Percentiles rank a stretch among this genome's conserved stretches.
phyloP scores from a whole-genome alignment of 1,139 yeast species.

The Taphrina confusa region DNA sequence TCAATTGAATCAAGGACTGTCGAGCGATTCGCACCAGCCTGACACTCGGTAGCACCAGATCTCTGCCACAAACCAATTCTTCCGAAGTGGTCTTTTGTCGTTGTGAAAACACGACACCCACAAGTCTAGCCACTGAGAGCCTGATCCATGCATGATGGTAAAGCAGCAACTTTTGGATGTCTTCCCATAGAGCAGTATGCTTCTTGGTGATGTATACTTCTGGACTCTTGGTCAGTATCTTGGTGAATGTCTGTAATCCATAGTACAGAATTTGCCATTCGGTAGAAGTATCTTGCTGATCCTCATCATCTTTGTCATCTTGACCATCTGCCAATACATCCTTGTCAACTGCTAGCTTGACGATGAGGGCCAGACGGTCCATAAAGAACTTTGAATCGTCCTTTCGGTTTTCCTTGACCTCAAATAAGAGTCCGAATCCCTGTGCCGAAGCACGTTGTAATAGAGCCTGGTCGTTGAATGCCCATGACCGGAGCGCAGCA shows the following conservation, averaged over 20 bases:
- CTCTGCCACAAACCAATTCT: slow-evolving; percentile 37
- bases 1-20: slow-evolving; percentile 71
- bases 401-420: slow-evolving; percentile 41
- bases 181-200: slow-evolving; percentile 41
- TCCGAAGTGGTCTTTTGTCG: slow-evolving; percentile 46
- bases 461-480: slow-evolving; percentile 55
- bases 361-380: slow-evolving; percentile 6
- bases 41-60: slow-evolving; percentile 45
- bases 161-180: slow-evolving; percentile 58
- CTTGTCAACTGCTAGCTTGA: slow-evolving; percentile 33
- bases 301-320: slow-evolving; percentile 34
- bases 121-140: slow-evolving; percentile 63
- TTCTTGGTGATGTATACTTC: slow-evolving; percentile 48
- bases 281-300: slow-evolving; percentile 46
- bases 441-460: slow-evolving; percentile 76
- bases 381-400: slow-evolving; percentile 18
- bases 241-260: slow-evolving; percentile 57
- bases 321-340: slow-evolving; percentile 24
- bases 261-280: slow-evolving; percentile 81
- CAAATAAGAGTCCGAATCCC: slow-evolving; percentile 65
- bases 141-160: slow-evolving; percentile 95
- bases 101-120: slow-evolving; percentile 54
- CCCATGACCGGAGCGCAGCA: slow-evolving; percentile 68
- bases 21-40: slow-evolving; percentile 64
- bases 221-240: slow-evolving; percentile 43